Evolutionary conservation across 352 stramenopile species (phyloP).

Genomic region (Elongisporangium anandrum): DNA sequence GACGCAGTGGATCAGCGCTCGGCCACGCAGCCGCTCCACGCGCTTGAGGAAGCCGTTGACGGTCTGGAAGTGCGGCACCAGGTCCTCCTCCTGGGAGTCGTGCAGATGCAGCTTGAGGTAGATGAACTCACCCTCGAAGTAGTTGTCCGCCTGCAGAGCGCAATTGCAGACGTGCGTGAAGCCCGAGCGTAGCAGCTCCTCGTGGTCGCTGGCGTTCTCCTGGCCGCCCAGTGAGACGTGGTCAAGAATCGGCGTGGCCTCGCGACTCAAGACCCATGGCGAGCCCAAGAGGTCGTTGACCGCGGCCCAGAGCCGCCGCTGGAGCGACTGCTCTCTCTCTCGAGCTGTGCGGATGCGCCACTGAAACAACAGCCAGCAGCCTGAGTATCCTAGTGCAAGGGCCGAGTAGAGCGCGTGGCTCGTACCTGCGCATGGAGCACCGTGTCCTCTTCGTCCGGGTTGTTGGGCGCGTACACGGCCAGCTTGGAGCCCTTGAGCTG

Average conservation of each 20-base stretch:
- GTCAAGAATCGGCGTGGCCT: constrained; percentile 34
- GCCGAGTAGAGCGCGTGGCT: background rate
- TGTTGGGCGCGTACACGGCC: constrained; percentile 38
- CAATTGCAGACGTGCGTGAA: constrained; percentile 71
- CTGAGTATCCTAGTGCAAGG: too few relatives aligned
- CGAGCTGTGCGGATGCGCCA: constrained; percentile 36
- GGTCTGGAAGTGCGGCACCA: constrained; percentile 50
- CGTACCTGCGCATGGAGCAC: constrained; percentile 35
- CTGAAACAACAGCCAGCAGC: constrained; percentile 8
- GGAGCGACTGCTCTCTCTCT: constrained; percentile 22
- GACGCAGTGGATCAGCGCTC: constrained; percentile 58
- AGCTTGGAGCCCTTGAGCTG: constrained; percentile 22
- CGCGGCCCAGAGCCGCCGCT: constrained; percentile 12
- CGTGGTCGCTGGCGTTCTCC: constrained; percentile 34
- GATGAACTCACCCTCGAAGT: constrained; percentile 63
- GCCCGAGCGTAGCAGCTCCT: constrained; percentile 31
- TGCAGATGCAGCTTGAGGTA: constrained; percentile 56
- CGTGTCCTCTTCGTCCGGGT: constrained; percentile 51
- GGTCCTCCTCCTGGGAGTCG: constrained; percentile 45
- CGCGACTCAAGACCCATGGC: constrained; percentile 10
- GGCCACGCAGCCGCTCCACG: constrained; percentile 40
- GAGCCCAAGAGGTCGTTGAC: constrained; percentile 19
- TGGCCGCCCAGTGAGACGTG: constrained; percentile 44
- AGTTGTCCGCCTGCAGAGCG: constrained; percentile 36
- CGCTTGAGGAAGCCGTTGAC: constrained; percentile 48